Evolutionary conservation across 257 asterid genomes (phyloP), one percentile per base, ranked within the genome.

Genomic region (Anisodus acutangulus): DNA sequence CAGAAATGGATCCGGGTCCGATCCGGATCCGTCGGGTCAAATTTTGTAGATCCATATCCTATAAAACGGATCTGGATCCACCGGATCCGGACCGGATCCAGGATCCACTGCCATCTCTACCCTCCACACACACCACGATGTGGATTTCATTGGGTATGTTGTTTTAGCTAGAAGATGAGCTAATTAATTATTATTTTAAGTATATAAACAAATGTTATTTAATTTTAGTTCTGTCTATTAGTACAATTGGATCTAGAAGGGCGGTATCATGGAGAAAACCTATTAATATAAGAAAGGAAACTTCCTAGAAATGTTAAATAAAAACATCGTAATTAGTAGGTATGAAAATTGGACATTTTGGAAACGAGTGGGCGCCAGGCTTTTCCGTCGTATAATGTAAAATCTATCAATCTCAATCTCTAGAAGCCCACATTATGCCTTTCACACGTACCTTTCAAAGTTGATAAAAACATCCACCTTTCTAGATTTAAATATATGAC

Each of bases 351-450:
- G 81, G 81, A 76, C 81, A 7, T 51, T 51, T 76, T 1, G 8
- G 5, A 51, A 76, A 76, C 81, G 81, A 12, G 81, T 76, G 81
- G 81, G 39, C 41, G 13, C 78, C 45, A 3, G 2, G 2, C 2
- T 51, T 76, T 76, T 76, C 63, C 49, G 81, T 76, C 81, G n/a
- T 76, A 0, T 51, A 49, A 8, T 76, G 39, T 45, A 51, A 37
- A 66, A 5, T 66, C 47, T 11, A 6, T n/a, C 71, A 64, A 35
- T 67, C 22, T 22, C 35, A 35, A 19, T 4, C 19, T 87, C 88
- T 78, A 85, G 89, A 87, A 85, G 78, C 82, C 72, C 72, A 45
- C 35, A 22, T 19, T 11, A n/a, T 67, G 49, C 19, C 43, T 64
- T 26, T 26, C 70, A 64, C 6, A 22, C 26, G 2, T 63, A 54